These are phyloP conservation scores for Paecilomyces niveus DNA, from an alignment of 2,329 filamentous ascomycete genomes.

Conservation along the genomic window DNA sequence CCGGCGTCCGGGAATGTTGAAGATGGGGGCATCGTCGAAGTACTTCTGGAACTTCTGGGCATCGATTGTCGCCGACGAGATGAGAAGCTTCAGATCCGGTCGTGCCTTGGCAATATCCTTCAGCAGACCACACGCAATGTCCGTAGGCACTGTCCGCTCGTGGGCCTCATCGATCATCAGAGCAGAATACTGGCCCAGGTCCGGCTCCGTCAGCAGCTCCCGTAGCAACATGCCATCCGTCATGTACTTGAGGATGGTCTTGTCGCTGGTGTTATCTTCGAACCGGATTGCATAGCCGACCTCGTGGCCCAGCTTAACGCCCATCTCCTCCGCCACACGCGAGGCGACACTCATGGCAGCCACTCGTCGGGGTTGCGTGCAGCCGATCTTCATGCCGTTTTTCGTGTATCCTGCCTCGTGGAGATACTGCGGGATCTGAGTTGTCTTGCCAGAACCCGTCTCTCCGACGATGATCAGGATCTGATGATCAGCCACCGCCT, in stretches of 20 bases:
- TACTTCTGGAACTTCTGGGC: conserved; percentile 87
- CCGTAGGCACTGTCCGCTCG: conserved; percentile 84
- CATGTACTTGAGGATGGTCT: conserved; percentile 91
- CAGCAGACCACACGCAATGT: conserved; percentile 79
- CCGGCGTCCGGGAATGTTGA: conserved; percentile 83
- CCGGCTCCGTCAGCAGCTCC: conserved; percentile 83
- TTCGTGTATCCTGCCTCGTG: conserved; percentile 88
- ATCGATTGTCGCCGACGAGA: conserved; percentile 92
- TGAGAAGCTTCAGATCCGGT: conserved; percentile 80
- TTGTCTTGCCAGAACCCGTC: conserved; percentile 93
- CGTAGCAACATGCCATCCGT: conserved; percentile 92
- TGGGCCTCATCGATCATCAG: conserved; percentile 98
- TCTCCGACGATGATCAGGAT: conserved; percentile 89
- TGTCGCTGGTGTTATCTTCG: conserved; percentile 84
- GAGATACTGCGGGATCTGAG: conserved; percentile 87
- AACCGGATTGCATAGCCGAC: conserved; percentile 95
- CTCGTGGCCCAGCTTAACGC: conserved; percentile 79
- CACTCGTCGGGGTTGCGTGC: conserved; percentile 89
- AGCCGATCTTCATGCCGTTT: conserved; percentile 75
- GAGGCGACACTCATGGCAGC: conserved; percentile 97
- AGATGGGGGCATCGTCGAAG: conserved; percentile 87
- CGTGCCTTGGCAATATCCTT: conserved; percentile 81
- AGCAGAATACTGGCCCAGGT: conserved; percentile 72
- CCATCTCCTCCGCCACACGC: conserved; percentile 91
- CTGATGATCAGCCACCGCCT: conserved; percentile 79